These are phyloP conservation scores for Saxispiralis lemnorum DNA, from an alignment of 495 filamentous ascomycete genomes.

Conservation along the genomic window DNA sequence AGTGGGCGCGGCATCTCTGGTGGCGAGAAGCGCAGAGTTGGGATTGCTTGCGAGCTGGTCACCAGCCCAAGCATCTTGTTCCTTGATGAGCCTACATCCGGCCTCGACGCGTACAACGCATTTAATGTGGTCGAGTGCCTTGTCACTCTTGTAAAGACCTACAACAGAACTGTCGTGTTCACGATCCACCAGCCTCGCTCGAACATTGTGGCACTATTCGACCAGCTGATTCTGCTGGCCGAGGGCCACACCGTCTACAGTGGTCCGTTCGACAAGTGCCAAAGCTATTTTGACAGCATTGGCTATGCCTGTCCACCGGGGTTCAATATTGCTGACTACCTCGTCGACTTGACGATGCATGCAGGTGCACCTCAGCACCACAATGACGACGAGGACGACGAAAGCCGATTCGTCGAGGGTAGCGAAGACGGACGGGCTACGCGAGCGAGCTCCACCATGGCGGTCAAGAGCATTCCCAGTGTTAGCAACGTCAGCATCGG, in stretches of 20 bases:
- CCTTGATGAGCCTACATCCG: slow-evolving; percentile 90
- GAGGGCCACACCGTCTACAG: slow-evolving; percentile 85
- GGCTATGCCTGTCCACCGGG: slow-evolving; percentile 87
- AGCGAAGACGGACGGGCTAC: slow-evolving; percentile 38
- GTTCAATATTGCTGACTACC: slow-evolving; percentile 96
- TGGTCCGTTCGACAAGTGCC: slow-evolving; percentile 73
- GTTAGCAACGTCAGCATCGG: slow-evolving; percentile 49
- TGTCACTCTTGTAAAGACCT: slow-evolving; percentile 84
- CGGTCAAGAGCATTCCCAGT: slow-evolving; percentile 82
- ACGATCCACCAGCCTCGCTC: slow-evolving; percentile 98
- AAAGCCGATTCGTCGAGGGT: slow-evolving; percentile 19
- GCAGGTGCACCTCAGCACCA: slow-evolving; percentile 42
- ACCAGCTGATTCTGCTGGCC: slow-evolving; percentile 77
- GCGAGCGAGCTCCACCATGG: slow-evolving; percentile 70
- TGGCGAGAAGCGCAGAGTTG: slow-evolving; percentile 87
- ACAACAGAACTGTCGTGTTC: slow-evolving; percentile 91
- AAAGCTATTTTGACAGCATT: slow-evolving; percentile 77
- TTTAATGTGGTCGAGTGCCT: slow-evolving; percentile 95
- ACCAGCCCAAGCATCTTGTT: slow-evolving; percentile 96
- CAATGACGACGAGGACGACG: slow-evolving; percentile 37
- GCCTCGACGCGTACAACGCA: slow-evolving; percentile 86
- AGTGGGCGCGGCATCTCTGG: slow-evolving; percentile 80
- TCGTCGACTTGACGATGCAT: slow-evolving; percentile 96
- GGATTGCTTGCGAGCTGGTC: slow-evolving; percentile 93
- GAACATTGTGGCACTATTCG: slow-evolving; percentile 98